phyloP scores from a whole-genome alignment of 768 basidiomycete genomes.

The Calvatia gigantea region DNA sequence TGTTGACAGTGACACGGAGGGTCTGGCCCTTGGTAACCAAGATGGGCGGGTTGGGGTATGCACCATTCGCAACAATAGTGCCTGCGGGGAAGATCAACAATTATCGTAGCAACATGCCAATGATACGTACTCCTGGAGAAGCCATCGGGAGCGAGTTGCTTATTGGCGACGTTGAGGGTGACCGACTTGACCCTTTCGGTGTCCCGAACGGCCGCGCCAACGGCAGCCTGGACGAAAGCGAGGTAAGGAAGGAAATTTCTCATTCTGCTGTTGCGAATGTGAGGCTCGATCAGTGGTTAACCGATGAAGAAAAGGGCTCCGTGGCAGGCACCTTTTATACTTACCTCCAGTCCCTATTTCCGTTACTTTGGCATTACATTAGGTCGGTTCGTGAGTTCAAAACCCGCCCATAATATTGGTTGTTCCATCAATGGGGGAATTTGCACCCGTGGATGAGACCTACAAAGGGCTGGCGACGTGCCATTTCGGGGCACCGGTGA shows the following conservation, averaged over 20 bases:
- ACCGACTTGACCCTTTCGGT: conserved; percentile 16
- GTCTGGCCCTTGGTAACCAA: conserved; percentile 29
- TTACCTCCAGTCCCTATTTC: too few species aligned
- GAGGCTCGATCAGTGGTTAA: conserved; percentile 5
- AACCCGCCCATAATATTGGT: too few species aligned
- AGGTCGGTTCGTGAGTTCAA: too few species aligned
- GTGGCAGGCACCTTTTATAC: neutral
- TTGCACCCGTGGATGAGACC: too few species aligned
- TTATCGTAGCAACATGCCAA: too few species aligned
- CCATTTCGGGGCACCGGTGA: neutral
- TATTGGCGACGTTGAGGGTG: conserved; percentile 37
- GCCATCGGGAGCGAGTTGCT: conserved; percentile 46
- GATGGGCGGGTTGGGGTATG: conserved; percentile 31
- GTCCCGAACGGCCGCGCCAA: conserved; percentile 16
- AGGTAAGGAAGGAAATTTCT: conserved; percentile 6
- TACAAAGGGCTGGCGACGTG: neutral
- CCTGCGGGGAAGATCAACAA: neutral
- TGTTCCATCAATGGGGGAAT: too few species aligned
- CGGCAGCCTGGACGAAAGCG: conserved; percentile 15
- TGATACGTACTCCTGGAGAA: conserved; percentile 25
- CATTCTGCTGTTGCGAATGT: neutral
- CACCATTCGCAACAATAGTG: conserved; percentile 10
- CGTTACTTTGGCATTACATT: too few species aligned
- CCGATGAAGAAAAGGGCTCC: conserved; percentile 1
- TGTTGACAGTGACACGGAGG: conserved; percentile 40